A percentile compares a stretch with the other conserved stretches of the same genome.
These are phyloP conservation scores for Erythrophleum ivorense DNA, from an alignment of 331 rosid genomes.

Conservation along the genomic window DNA sequence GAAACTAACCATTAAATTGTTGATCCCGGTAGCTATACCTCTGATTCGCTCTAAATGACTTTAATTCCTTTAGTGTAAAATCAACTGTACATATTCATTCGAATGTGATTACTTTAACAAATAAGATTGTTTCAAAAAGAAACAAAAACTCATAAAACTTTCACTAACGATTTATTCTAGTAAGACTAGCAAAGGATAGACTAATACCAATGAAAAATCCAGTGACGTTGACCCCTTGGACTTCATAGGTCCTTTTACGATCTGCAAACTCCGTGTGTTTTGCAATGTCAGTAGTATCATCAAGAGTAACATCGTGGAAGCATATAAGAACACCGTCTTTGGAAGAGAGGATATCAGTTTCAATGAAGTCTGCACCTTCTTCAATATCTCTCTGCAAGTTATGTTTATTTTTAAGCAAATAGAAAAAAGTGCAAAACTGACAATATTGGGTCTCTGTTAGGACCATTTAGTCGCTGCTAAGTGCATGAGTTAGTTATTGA, in stretches of 20 bases:
- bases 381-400: slow-evolving; percentile 84
- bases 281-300: slow-evolving; percentile 69
- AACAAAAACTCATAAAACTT: too few relatives aligned
- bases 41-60: slow-evolving; percentile 75
- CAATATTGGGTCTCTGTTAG: too few relatives aligned
- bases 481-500: too few relatives aligned
- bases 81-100: slow-evolving; percentile 66
- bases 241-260: slow-evolving; percentile 87
- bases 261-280: slow-evolving; percentile 64
- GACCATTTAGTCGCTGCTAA: too few relatives aligned
- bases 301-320: slow-evolving; percentile 86
- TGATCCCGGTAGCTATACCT: slow-evolving; percentile 79
- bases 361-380: slow-evolving; percentile 99
- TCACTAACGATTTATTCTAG: too few relatives aligned
- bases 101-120: too few relatives aligned
- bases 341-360: slow-evolving; percentile 83
- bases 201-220: slow-evolving; percentile 79
- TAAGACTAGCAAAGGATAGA: too few relatives aligned
- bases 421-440: slow-evolving; percentile 1
- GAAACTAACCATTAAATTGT: slow-evolving; percentile 74
- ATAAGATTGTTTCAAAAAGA: too few relatives aligned
- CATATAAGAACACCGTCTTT: slow-evolving; percentile 89
- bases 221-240: slow-evolving; percentile 65
- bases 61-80: slow-evolving; percentile 78
- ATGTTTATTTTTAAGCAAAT: slow-evolving; percentile 8